Evolutionary conservation across 768 basidiomycete genomes (phyloP), one percentile per base, ranked within the genome.

Genomic region (Phylloporus sp.): DNA sequence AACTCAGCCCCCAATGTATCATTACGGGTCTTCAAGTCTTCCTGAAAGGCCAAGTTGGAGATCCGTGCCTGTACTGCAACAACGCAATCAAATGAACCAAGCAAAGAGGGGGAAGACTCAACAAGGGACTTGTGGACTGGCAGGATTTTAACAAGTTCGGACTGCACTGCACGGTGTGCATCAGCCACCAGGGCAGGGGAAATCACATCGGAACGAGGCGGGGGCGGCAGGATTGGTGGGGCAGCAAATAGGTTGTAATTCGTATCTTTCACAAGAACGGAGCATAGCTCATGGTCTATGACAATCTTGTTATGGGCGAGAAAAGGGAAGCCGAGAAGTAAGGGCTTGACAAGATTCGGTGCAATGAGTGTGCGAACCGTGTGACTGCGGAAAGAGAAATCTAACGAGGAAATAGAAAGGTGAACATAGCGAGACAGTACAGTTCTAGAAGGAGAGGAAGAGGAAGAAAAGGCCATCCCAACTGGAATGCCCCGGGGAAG

Each of bases 321-420:
- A 24, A 70, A 75, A 0, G 72, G 73, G 0, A 66, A 45, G 0
- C 72, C 71, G 0, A 76, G 58, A 0, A 76, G 48, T 7, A 76
- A n/a, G n/a, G n/a, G n/a, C n/a, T n/a, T n/a, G n/a, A n/a, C n/a
- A n/a, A n/a, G n/a, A n/a, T n/a, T n/a, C n/a, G n/a, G n/a, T n/a
- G n/a, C n/a, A n/a, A n/a, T n/a, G n/a, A n/a, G n/a, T n/a, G n/a
- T n/a, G n/a, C n/a, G n/a, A n/a, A n/a, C n/a, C n/a, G n/a, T n/a
- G n/a, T n/a, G n/a, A n/a, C n/a, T n/a, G n/a, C n/a, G n/a, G n/a
- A n/a, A n/a, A n/a, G n/a, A n/a, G n/a, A n/a, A n/a, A n/a, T n/a
- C n/a, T n/a, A n/a, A n/a, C n/a, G n/a, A n/a, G n/a, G n/a, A n/a
- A n/a, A n/a, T n/a, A n/a, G n/a, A n/a, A n/a, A n/a, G n/a, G n/a